phyloP scores from a whole-genome alignment of 495 filamentous ascomycete species.

The Penicillium simplicissimum region DNA sequence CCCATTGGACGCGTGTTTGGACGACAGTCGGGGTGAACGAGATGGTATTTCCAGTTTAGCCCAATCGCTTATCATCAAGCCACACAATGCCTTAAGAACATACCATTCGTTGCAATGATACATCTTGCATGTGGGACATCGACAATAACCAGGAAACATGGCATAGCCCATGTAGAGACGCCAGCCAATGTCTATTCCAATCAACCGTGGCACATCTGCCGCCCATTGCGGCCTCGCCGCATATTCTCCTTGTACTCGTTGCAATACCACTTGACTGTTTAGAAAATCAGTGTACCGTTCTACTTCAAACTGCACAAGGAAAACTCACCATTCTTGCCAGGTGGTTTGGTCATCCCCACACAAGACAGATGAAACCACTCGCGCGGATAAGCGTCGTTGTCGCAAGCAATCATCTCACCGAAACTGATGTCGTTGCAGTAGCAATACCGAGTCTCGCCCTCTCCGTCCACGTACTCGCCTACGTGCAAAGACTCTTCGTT shows the following conservation, averaged over 20 bases:
- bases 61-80: no score
- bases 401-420: constrained; percentile 96
- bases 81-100: no score
- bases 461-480: constrained; percentile 70
- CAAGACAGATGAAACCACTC: constrained; percentile 98
- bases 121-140: no score
- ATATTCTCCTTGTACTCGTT: constrained; percentile 79
- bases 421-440: constrained; percentile 92
- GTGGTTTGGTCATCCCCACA: constrained; percentile 83
- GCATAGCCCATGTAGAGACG: constrained; percentile 3
- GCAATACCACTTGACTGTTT: constrained; percentile 85
- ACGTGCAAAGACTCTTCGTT: constrained; percentile 56
- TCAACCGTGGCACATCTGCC: constrained; percentile 15
- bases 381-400: constrained; percentile 78
- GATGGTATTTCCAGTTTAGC: no score
- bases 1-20: no score
- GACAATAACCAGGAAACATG: no score
- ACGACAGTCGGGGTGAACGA: no score
- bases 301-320: no score
- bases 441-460: constrained; percentile 85
- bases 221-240: constrained; percentile 51
- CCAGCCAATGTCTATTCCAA: constrained; percentile 4
- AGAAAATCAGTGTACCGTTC: constrained; percentile 30
- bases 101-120: no score
- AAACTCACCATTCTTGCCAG: constrained; percentile 76